Conservation (phyloP, 495 filamentous ascomycete genomes). For the Neurospora discreta region DNA sequence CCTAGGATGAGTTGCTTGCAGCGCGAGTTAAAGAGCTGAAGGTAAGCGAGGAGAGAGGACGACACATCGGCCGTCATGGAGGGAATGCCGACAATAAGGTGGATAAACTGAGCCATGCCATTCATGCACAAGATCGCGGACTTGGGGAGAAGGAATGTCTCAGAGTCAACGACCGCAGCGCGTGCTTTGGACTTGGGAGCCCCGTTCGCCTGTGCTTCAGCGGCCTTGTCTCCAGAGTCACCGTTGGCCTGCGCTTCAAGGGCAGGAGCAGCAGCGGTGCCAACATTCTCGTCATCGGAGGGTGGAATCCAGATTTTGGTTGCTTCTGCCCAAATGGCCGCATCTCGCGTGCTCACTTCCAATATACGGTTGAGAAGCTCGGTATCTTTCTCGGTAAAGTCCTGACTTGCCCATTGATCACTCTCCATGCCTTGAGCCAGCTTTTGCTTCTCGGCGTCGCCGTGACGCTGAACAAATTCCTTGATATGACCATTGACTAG, state of each 20-base stretch:
- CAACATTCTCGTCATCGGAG: conserved; percentile 24
- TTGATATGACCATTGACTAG: conserved; percentile 86
- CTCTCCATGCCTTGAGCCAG: conserved; percentile 78
- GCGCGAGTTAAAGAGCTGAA: conserved; percentile 88
- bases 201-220: conserved; percentile 36
- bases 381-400: conserved; percentile 62
- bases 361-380: conserved; percentile 56
- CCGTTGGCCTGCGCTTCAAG: conserved; percentile 13
- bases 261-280: conserved; percentile 1
- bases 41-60: conserved; percentile 46
- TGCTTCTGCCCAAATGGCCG: conserved; percentile 57
- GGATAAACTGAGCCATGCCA: conserved; percentile 71
- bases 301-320: conserved; percentile 61
- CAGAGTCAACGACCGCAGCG: conserved; percentile 69
- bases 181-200: conserved; percentile 53
- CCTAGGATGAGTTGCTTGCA: conserved; percentile 90
- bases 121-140: conserved; percentile 69
- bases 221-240: conserved; percentile 4
- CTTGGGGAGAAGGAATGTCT: conserved; percentile 75
- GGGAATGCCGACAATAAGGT: conserved; percentile 72
- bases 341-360: conserved; percentile 69
- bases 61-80: conserved; percentile 80
- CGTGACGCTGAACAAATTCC: conserved; percentile 70
- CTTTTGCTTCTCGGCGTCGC: conserved; percentile 64
- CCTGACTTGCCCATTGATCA: conserved; percentile 81